Conservation (phyloP, 2,329 filamentous ascomycete genomes). For the Fusarium redolens region DNA sequence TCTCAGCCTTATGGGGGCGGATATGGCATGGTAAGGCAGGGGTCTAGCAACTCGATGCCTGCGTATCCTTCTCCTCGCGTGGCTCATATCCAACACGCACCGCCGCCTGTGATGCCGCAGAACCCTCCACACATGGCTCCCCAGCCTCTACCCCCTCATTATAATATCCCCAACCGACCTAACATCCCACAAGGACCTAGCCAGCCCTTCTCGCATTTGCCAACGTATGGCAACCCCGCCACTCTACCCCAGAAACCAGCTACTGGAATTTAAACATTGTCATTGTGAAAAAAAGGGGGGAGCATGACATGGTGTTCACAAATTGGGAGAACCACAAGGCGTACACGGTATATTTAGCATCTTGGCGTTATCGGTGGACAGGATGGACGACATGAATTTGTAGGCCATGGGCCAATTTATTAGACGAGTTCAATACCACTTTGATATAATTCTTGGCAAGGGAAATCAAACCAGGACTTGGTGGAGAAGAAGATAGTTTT, state of each 20-base stretch:
- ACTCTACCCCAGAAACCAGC: constrained; percentile 70
- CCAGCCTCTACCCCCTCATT: constrained; percentile 55
- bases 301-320: constrained; percentile 48
- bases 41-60: constrained; percentile 65
- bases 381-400: constrained; percentile 49
- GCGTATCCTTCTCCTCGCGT: constrained; percentile 58
- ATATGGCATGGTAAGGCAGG: constrained; percentile 68
- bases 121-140: constrained; percentile 53
- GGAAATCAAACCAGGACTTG: background rate
- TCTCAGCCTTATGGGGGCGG: constrained; percentile 61
- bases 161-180: constrained; percentile 61
- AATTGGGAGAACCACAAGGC: constrained; percentile 45
- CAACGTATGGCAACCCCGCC: constrained; percentile 69
- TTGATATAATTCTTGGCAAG: constrained; percentile 37
- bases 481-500: constrained; percentile 26
- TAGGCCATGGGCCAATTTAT: constrained; percentile 45
- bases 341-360: constrained; percentile 53
- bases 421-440: constrained; percentile 48
- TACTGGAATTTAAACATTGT: constrained; percentile 56
- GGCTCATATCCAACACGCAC: constrained; percentile 54
- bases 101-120: constrained; percentile 52
- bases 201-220: constrained; percentile 65
- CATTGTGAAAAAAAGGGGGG: constrained; percentile 24
- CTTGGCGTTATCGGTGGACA: constrained; percentile 55
- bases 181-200: constrained; percentile 55